Evolutionary conservation across 768 basidiomycete species (phyloP), one percentile per base, ranked within the genome.

Genomic region (Butyriboletus loyo): DNA sequence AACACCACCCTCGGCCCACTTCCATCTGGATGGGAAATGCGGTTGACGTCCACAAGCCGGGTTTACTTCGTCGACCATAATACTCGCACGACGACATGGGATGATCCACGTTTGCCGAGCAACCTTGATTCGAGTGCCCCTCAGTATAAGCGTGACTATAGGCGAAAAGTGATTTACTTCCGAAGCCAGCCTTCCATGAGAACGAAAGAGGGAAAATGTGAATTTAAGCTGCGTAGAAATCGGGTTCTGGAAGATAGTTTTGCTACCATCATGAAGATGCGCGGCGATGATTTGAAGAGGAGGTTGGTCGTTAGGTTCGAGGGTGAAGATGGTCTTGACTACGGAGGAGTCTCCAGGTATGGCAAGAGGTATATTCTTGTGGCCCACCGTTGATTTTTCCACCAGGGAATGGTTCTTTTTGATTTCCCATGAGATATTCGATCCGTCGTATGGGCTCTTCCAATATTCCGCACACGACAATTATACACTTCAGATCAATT

Each of bases 61-160:
- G 86, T 95, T 17, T 96, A 96, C 72, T 96, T 93, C 60, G 92
- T 95, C 14, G 93, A 95, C 66, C 93, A 96, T 71, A 94, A 87
- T 57, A 88, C 86, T 35, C 80, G 87, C 48, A 92, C 92, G 17
- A 95, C 93, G 15, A 83, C 89, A 7, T 95, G 92, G 93, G 93
- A 95, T 65, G 93, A 96, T 67, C 93, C 92, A 19, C 82, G 93
- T 46, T 69, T 94, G 47, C 92, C 93, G 0, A 85, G 83, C 1
- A 81, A 85, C 55, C 75, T 93, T 43, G 91, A 93, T 63, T 85
- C 88, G 58, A 90, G 85, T 70, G 91, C 91, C 4, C 93, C 92
- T n/a, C 92, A 95, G 71, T 95, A 94, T 72, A 94, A 95, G 72
- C 86, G 91, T 56, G 92, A 96, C 72, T 96, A 95, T 68, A 76